Percentiles rank a stretch among this genome's conserved stretches.
Conservation (phyloP, 2,329 filamentous ascomycete genomes). For the Helicocarpus griseus region DNA sequence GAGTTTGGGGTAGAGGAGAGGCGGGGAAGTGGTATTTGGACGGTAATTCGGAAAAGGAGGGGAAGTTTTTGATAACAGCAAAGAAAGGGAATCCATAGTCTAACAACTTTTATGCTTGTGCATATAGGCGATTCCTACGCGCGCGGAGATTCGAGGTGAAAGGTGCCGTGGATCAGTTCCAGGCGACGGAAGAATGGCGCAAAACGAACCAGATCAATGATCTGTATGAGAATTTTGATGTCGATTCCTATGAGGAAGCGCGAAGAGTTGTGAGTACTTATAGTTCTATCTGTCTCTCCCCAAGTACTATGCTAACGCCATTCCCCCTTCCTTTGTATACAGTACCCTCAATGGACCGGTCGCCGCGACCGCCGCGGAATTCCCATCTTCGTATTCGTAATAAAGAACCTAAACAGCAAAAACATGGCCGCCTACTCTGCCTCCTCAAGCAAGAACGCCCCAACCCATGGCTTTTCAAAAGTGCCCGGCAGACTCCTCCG, state of each 20-base stretch:
- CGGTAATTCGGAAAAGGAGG: neutral
- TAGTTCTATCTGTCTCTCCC: neutral
- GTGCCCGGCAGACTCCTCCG: conserved; percentile 65
- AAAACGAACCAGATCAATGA: conserved; percentile 66
- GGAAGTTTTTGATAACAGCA: neutral
- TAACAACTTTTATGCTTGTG: neutral
- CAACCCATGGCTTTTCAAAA: conserved; percentile 49
- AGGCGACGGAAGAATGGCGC: conserved; percentile 81
- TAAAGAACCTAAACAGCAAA: conserved; percentile 72
- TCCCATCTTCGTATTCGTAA: conserved; percentile 84
- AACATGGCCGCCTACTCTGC: conserved; percentile 66
- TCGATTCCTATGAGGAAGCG: conserved; percentile 73
- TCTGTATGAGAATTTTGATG: conserved; percentile 77
- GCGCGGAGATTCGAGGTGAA: conserved; percentile 70
- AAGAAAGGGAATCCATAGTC: neutral
- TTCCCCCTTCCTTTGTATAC: neutral
- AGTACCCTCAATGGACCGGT: conserved; percentile 95
- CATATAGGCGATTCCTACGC: conserved; percentile 65
- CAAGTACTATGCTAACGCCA: neutral
- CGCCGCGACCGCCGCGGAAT: conserved; percentile 84
- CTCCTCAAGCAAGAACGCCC: conserved; percentile 41
- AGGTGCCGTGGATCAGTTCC: conserved; percentile 75
- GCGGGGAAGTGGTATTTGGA: too few relatives aligned
- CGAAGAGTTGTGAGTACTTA: conserved; percentile 51
- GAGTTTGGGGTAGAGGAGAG: neutral